Evolutionary conservation across 208 protist genomes (phyloP).

Genomic region (Phytomonas sp.): DNA sequence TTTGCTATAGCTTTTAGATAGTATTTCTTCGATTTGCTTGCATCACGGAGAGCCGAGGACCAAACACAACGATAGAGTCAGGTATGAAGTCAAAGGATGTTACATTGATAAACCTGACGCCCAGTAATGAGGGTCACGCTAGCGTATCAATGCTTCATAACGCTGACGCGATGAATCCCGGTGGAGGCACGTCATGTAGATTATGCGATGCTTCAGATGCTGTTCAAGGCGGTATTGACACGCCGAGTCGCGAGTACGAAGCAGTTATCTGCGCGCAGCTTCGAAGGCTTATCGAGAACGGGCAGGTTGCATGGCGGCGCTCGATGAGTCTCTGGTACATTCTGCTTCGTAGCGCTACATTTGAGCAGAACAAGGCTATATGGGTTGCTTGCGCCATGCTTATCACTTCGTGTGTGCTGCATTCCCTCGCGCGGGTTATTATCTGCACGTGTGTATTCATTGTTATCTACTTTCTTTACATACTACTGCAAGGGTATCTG

Average conservation of each 20-base stretch:
- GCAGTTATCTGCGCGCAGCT: conserved; percentile 47
- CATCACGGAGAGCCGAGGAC: neutral
- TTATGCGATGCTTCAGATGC: neutral
- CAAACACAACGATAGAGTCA: neutral
- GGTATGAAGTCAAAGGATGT: conserved; percentile 14
- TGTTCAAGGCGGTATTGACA: conserved; percentile 11
- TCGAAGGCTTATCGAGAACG: conserved; percentile 34
- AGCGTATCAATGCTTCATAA: neutral
- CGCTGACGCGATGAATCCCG: neutral
- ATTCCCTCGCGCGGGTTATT: conserved; percentile 35
- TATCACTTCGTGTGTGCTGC: conserved; percentile 43
- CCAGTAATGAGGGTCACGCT: neutral
- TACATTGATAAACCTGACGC: neutral
- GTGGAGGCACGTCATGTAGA: neutral
- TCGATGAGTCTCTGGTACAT: conserved; percentile 34
- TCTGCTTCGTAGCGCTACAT: conserved; percentile 32
- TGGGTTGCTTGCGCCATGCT: conserved; percentile 62
- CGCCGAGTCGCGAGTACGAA: conserved; percentile 65
- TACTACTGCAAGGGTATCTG: conserved; percentile 55
- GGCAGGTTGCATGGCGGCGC: conserved; percentile 23
- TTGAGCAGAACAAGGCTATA: conserved; percentile 52
- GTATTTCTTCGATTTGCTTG: neutral
- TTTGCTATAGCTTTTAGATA: neutral
- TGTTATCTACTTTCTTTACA: conserved; percentile 49
- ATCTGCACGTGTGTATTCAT: conserved; percentile 55